Conservation (phyloP, 768 basidiomycete genomes). For the Mycena haematopus region DNA sequence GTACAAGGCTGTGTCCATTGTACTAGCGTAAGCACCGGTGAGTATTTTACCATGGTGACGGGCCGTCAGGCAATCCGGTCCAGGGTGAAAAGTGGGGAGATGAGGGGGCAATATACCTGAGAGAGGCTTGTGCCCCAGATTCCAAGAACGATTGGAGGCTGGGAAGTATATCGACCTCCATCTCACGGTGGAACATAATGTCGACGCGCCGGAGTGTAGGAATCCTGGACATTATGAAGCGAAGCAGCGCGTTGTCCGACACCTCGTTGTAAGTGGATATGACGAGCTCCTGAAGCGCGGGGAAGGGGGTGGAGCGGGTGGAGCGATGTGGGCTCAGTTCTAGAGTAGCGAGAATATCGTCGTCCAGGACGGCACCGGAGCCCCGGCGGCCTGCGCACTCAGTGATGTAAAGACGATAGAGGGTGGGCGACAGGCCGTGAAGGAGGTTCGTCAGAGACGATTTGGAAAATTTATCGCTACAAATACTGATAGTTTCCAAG, state of each 20-base stretch:
- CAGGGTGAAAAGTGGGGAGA: neutral
- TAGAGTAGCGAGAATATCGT: too few species aligned
- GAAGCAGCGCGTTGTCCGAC: conserved; percentile 2
- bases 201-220: conserved; percentile 1
- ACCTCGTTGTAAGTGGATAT: neutral
- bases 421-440: conserved; percentile 1
- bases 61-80: neutral
- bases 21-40: too few species aligned
- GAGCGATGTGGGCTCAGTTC: too few species aligned
- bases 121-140: neutral
- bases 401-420: neutral
- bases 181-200: conserved; percentile 2
- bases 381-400: too few species aligned
- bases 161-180: neutral
- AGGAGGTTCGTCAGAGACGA: neutral
- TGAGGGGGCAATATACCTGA: neutral
- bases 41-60: too few species aligned
- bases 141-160: conserved; percentile 1
- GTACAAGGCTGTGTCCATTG: too few species aligned
- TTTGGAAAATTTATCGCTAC: neutral
- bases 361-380: too few species aligned
- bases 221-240: neutral
- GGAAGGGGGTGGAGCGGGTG: too few species aligned
- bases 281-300: neutral
- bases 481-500: conserved; percentile 10